Percentiles rank a stretch among this genome's conserved stretches.
These are phyloP conservation scores for Murraya koenigii DNA, from an alignment of 345 rosid genomes.

Conservation along the genomic window DNA sequence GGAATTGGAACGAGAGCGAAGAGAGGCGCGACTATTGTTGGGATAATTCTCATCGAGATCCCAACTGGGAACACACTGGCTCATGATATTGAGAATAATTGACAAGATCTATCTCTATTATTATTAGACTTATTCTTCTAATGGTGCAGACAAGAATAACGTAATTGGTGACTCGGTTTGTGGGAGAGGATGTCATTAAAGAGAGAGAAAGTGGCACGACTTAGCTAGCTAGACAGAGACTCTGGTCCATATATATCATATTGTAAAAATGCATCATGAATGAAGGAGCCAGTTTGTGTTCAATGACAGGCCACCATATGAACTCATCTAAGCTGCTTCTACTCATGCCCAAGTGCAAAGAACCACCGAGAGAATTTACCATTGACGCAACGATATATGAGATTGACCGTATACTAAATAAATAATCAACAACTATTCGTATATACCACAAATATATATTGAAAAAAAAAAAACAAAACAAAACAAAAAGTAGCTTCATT, in stretches of 20 bases:
- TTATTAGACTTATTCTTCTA: too few species aligned
- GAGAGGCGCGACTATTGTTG: constrained; percentile 19
- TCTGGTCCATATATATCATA: constrained; percentile 22
- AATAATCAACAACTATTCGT: too few species aligned
- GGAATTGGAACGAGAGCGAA: constrained; percentile 41
- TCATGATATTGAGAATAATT: constrained; percentile 35
- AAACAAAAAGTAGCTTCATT: too few species aligned
- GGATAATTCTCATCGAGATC: constrained; percentile 47
- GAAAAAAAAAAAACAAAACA: too few species aligned
- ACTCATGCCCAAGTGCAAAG: not conserved
- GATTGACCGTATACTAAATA: not conserved
- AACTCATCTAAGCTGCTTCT: not conserved
- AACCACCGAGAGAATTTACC: not conserved
- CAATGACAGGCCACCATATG: not conserved
- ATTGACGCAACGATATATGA: not conserved
- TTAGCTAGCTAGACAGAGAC: not conserved
- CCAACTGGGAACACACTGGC: constrained; percentile 89
- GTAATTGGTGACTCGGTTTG: too few species aligned
- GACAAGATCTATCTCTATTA: too few species aligned
- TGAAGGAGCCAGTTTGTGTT: not conserved
- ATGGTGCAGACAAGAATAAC: too few species aligned
- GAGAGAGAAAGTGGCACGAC: too few species aligned
- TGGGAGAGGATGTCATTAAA: too few species aligned
- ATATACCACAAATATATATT: too few species aligned
- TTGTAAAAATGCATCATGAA: not conserved